These are phyloP conservation scores for Leccinum barrowsii DNA, from an alignment of 768 basidiomycete genomes.

Conservation along the genomic window DNA sequence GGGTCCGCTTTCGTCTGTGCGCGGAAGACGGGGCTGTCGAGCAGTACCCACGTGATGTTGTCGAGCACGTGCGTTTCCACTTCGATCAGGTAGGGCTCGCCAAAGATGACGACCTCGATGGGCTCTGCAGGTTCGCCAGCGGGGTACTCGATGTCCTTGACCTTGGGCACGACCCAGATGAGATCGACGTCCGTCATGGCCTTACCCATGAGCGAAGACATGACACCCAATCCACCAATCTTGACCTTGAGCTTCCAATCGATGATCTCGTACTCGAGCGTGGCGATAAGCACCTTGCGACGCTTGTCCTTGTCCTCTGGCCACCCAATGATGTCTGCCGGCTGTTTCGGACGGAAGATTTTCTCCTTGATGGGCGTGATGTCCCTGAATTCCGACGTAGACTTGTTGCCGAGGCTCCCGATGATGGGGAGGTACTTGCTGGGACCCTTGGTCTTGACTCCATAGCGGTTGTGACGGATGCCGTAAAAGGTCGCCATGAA, in stretches of 20 bases:
- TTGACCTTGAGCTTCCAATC: constrained; percentile 99
- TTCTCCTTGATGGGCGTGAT: constrained; percentile 63
- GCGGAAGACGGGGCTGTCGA: constrained; percentile 94
- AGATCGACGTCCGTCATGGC: constrained; percentile 97
- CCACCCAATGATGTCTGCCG: constrained; percentile 88
- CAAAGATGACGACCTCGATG: constrained; percentile 94
- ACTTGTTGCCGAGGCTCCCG: constrained; percentile 59
- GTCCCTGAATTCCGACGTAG: constrained; percentile 70
- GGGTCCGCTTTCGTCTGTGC: constrained; percentile 95
- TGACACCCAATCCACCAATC: constrained; percentile 96
- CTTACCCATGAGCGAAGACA: constrained; percentile 97
- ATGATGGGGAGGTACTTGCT: constrained; percentile 89
- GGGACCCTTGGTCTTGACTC: constrained; percentile 67
- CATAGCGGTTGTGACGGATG: constrained; percentile 91
- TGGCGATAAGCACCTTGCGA: constrained; percentile 86
- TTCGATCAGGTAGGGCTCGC: constrained; percentile 92
- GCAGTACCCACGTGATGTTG: constrained; percentile 92
- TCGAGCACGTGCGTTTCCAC: constrained; percentile 91
- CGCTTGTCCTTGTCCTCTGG: constrained; percentile 91
- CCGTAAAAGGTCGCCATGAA: constrained; percentile 98
- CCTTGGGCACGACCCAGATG: constrained; percentile 92
- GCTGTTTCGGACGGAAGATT: constrained; percentile 58
- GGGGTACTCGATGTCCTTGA: constrained; percentile 92
- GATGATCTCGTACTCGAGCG: constrained; percentile 93
- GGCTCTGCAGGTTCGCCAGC: constrained; percentile 89